Percentiles rank a stretch among this genome's conserved stretches.
Conservation (phyloP, 192 early-diverging fungal genomes). For the Coemansia sp. region DNA sequence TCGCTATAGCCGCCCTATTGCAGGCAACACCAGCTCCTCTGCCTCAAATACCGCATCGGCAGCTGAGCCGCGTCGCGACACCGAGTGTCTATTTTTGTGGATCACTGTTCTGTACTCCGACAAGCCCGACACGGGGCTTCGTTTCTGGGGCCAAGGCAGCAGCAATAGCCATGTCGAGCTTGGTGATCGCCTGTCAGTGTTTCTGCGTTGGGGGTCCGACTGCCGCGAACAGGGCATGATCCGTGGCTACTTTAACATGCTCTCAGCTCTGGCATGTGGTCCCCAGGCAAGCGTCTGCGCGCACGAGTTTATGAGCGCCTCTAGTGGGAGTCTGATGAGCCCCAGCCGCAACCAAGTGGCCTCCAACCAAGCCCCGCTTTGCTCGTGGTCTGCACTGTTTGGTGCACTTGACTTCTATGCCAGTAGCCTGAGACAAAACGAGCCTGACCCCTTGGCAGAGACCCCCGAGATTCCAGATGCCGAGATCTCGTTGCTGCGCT, state of each 20-base stretch:
- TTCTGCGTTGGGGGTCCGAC: constrained; percentile 65
- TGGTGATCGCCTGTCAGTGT: constrained; percentile 60
- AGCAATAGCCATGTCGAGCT: constrained; percentile 28
- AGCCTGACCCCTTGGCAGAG: constrained; percentile 24
- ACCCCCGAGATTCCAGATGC: constrained; percentile 63
- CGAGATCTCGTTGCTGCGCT: constrained; percentile 71
- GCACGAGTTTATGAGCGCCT: constrained; percentile 56
- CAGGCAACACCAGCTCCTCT: constrained; percentile 8
- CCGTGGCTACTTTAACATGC: constrained; percentile 76
- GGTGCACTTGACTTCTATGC: constrained; percentile 71
- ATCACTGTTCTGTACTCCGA: constrained; percentile 74
- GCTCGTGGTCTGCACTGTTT: constrained; percentile 82
- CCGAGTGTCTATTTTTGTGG: constrained; percentile 71
- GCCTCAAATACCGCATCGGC: constrained; percentile 9
- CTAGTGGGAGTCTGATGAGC: constrained; percentile 26
- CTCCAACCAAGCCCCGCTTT: constrained; percentile 53
- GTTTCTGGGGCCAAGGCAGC: constrained; percentile 61
- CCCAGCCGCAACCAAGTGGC: constrained; percentile 38
- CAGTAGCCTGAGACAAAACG: constrained; percentile 47
- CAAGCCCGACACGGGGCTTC: constrained; percentile 70
- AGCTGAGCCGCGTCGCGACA: constrained; percentile 53
- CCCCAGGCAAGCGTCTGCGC: constrained; percentile 62
- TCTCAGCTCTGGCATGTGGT: constrained; percentile 82
- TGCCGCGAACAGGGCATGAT: constrained; percentile 63
- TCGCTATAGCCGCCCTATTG: constrained; percentile 33